Base-by-base conservation (phyloP, 768 basidiomycete species). In the Amanita subjunquillea region DNA sequence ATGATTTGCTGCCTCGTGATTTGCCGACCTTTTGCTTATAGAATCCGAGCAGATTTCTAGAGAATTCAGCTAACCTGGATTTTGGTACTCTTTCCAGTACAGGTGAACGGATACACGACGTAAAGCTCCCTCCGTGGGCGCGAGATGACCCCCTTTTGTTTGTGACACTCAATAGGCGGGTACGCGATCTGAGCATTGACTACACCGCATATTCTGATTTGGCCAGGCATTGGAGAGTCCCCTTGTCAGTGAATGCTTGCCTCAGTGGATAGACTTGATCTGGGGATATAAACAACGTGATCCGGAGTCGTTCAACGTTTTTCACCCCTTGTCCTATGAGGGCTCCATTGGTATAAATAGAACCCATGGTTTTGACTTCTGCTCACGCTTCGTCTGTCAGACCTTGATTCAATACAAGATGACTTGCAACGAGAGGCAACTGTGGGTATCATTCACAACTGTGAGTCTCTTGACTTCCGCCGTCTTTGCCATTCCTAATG, bases 401-500 rank as follows among this genome's bases (percentile, higher is more conserved):
- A 96, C 65, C 69, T 97, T 22, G 94, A 96, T 63, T 66, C 77
- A 3, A 95, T 97, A 51, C 78, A 79, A 4, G 87, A 96, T 62
- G 84, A 91, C 43, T 71, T 91, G 6, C 90, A 97, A 68, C 79
- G 87, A 34, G 91, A 92, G 60, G 93, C 94, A 0, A 91, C 91
- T 6, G 87, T 94, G 17, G 92, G 92, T 2, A 95, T 94, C 53
- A 94, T 96, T 46, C 92, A 95, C 65, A 95, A 95, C 56, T 97
- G 90, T 89, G 58, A 37, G 77, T 12, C 2, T 32, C 62, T n/a
- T 12, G 47, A 6, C 42, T 12, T 30, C 17, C 29, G 12, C 37
- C 3, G 9, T 34, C 41, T 20, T 52, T 39, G 25, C 30, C 15
- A 15, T 44, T 10, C 23, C 30, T 43, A 34, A 38, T 41, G 48